phyloP scores from a whole-genome alignment of 2,329 filamentous ascomycete species.

The Albifimbria verrucaria region DNA sequence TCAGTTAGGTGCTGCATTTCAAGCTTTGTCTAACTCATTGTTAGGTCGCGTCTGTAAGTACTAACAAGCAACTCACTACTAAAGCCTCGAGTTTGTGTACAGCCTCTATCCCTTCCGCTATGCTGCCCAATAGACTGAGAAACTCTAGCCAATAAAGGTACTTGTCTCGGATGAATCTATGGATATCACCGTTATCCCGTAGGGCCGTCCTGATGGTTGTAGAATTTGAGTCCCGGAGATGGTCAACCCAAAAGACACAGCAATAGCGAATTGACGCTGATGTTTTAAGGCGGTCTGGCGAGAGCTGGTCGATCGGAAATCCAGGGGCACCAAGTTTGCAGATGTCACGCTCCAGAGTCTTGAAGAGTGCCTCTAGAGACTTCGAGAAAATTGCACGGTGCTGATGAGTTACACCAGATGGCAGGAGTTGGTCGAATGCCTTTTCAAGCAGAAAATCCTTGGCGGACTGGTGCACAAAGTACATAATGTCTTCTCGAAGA shows the following conservation, averaged over 20 bases:
- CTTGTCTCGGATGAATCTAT: slow-evolving; percentile 30
- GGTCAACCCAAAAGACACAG: slow-evolving; percentile 18
- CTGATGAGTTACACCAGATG: slow-evolving; percentile 14
- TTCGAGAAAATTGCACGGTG: slow-evolving; percentile 30
- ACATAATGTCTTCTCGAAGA: slow-evolving; percentile 24
- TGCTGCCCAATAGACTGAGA: slow-evolving; percentile 28
- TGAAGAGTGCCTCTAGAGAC: slow-evolving; percentile 28
- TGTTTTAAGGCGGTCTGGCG: slow-evolving; percentile 8
- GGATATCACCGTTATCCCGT: slow-evolving; percentile 17
- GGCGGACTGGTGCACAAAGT: slow-evolving; percentile 40
- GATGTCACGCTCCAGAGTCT: slow-evolving; percentile 30
- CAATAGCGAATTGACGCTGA: slow-evolving; percentile 13
- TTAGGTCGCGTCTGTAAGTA: slow-evolving; percentile 1
- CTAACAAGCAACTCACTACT: background rate
- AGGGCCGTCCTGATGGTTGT: background rate
- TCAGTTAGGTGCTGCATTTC: background rate
- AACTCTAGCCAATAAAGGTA: slow-evolving; percentile 42
- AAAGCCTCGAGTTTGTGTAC: slow-evolving; percentile 6
- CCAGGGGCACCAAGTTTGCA: slow-evolving; percentile 18
- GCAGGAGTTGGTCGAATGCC: slow-evolving; percentile 21
- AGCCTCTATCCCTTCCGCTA: slow-evolving; percentile 15
- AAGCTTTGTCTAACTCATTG: background rate
- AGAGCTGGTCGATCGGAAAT: slow-evolving; percentile 7
- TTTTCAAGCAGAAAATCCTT: slow-evolving; percentile 26
- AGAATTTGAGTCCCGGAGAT: slow-evolving; percentile 7